Base-by-base conservation (phyloP, 257 asterid genomes). In the Cordia subcordata region DNA sequence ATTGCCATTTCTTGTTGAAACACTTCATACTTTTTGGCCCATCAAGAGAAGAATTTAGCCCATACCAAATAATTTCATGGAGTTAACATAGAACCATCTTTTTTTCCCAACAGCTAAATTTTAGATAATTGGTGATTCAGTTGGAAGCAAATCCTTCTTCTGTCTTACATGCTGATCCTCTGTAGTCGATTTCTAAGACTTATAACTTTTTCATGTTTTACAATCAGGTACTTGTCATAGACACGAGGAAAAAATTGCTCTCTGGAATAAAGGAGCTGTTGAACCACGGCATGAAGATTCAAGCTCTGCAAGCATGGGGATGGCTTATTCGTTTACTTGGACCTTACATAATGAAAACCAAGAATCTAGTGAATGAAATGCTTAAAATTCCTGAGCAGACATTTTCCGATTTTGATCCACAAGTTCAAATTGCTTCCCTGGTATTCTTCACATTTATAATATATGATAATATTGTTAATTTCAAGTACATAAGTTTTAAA, bases 371-470 rank as follows among this genome's bases (percentile, higher is more conserved):
- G 51, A 88, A 88, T 77, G 87, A 83, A 62, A 81, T 88, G 93
- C 82, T 88, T 68, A 82, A 88, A 73, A 70, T 88, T 63, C 75
- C 87, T 57, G 83, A 80, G 65, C 82, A 63, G 72, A 81, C 88
- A 45, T 83, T 88, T 83, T 74, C 88, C n/a, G 90, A 88, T 67
- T 54, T 59, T 18, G 82, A 88, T 65, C 63, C 95, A 14, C 90
- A 84, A 79, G 84, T 86, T 78, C 86, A 80, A 78, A 88, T 79
- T 73, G 87, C 95, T 70, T 75, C 95, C 52, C 75, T 83, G 94
- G 96, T 87, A 84, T 55, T 22, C 42, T 65, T 56, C 62, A 53
- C 49, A 37, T 10, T 57, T 58, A 17, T 17, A 49, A 54, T 50
- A 23, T 49, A 44, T 59, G 69, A 22, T 49, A 38, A 55, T 49